Percentiles rank a stretch among this genome's conserved stretches.
phyloP scores from a whole-genome alignment of 352 stramenopile genomes.

The Pythium biforme region DNA sequence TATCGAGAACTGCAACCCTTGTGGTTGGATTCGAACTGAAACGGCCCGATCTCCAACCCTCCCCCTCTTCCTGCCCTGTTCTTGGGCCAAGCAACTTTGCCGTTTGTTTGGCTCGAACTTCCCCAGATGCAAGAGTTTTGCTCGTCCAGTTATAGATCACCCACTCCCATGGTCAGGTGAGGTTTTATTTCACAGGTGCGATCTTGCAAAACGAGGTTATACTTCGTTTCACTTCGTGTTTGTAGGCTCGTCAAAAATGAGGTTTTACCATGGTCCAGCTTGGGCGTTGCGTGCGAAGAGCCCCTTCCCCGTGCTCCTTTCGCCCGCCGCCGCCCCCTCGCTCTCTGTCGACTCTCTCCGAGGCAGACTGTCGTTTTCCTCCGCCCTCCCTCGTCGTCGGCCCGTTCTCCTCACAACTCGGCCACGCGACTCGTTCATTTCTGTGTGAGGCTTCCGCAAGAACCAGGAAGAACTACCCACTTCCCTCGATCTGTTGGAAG shows the following conservation, averaged over 20 bases:
- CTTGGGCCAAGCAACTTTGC: constrained; percentile 16
- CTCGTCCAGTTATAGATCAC: constrained; percentile 27
- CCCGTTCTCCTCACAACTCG: constrained; percentile 1
- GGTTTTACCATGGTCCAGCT: constrained; percentile 23
- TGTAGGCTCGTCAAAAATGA: background rate
- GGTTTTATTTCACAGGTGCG: constrained; percentile 15
- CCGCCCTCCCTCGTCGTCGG: background rate
- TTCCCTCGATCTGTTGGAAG: too few species aligned
- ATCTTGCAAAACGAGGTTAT: constrained; percentile 5
- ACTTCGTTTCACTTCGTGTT: background rate
- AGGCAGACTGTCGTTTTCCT: constrained; percentile 10
- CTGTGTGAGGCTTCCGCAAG: background rate
- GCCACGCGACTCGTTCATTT: constrained; percentile 6
- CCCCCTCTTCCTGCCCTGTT: constrained; percentile 8
- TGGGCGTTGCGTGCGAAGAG: constrained; percentile 12
- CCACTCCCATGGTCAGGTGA: background rate
- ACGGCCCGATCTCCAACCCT: background rate
- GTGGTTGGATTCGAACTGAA: too few species aligned
- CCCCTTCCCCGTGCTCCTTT: constrained; percentile 15
- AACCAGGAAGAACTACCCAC: constrained; percentile 9
- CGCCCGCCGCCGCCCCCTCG: background rate
- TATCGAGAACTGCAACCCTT: background rate
- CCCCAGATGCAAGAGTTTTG: constrained; percentile 24
- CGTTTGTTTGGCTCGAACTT: constrained; percentile 5
- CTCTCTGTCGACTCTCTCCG: constrained; percentile 9